phyloP scores from a whole-genome alignment of 2,329 filamentous ascomycete species.

The Gliomastix tumulicola region DNA sequence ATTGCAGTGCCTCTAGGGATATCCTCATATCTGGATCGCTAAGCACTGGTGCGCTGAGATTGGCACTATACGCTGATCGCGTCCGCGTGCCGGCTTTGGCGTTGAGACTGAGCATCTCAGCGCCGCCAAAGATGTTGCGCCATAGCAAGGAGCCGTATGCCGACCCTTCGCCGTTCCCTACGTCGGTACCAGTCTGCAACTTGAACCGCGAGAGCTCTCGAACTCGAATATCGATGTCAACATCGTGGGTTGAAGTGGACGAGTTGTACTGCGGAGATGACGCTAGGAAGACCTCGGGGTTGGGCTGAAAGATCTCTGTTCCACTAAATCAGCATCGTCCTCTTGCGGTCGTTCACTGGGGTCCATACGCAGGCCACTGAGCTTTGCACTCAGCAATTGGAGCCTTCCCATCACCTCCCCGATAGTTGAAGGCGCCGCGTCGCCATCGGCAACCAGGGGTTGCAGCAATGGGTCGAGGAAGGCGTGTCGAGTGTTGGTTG shows the following conservation, averaged over 20 bases:
- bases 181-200: constrained; percentile 89
- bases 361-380: constrained; percentile 72
- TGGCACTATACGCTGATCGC: constrained; percentile 82
- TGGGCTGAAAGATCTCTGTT: constrained; percentile 80
- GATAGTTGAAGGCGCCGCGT: constrained; percentile 65
- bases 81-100: constrained; percentile 86
- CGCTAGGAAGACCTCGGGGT: constrained; percentile 74
- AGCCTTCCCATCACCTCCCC: constrained; percentile 71
- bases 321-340: not conserved
- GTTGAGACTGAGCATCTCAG: constrained; percentile 81
- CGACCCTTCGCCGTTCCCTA: constrained; percentile 89
- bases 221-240: constrained; percentile 78
- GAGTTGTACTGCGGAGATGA: constrained; percentile 58
- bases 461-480: constrained; percentile 80
- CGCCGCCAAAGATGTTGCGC: constrained; percentile 91
- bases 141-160: constrained; percentile 82
- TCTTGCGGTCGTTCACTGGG: not conserved
- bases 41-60: constrained; percentile 73
- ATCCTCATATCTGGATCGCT: constrained; percentile 77
- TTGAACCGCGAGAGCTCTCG: constrained; percentile 77
- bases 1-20: constrained; percentile 74
- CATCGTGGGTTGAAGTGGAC: constrained; percentile 64
- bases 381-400: constrained; percentile 62
- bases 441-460: constrained; percentile 65
- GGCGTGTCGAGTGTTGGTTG: constrained; percentile 70